Conservation (phyloP, 2,329 filamentous ascomycete genomes). For the Mycosphaerelloides madeirae region DNA sequence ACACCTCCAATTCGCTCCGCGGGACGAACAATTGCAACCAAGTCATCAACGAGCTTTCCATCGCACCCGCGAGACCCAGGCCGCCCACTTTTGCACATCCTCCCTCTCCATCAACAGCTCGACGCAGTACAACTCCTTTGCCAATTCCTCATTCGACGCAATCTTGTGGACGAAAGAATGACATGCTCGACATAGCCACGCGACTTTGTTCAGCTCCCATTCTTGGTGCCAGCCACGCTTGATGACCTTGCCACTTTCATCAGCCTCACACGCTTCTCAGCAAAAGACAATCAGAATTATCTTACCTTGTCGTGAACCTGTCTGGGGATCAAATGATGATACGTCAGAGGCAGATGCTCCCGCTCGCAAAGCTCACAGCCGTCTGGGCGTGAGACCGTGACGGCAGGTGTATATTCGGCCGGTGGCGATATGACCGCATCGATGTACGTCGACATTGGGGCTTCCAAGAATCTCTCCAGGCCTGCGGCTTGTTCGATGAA, state of each 20-base stretch:
- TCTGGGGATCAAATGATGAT: conserved; percentile 82
- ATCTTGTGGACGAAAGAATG: conserved; percentile 77
- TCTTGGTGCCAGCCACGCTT: conserved; percentile 75
- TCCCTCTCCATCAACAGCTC: conserved; percentile 65
- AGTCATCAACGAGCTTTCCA: conserved; percentile 59
- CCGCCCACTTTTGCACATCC: conserved; percentile 65
- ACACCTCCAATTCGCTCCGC: no score
- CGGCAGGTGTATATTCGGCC: conserved; percentile 51
- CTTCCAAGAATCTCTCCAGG: conserved; percentile 54
- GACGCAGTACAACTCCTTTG: conserved; percentile 66
- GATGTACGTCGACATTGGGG: conserved; percentile 61
- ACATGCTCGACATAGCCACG: conserved; percentile 80
- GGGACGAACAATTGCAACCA: no score
- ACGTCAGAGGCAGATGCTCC: conserved; percentile 70
- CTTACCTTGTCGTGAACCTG: conserved; percentile 62
- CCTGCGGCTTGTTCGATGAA: conserved; percentile 51
- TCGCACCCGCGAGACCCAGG: conserved; percentile 67
- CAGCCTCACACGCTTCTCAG: no score
- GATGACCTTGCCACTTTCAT: conserved; percentile 60
- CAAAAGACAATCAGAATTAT: no score
- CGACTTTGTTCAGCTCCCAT: conserved; percentile 71
- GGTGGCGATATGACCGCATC: conserved; percentile 55
- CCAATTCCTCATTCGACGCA: conserved; percentile 71
- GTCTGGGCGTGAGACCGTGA: conserved; percentile 44
- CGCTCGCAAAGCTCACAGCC: conserved; percentile 73